Evolutionary conservation across 371 early-diverging fungal genomes (phyloP), one percentile per base, ranked within the genome.

Genomic region (Zancudomyces culisetae): DNA sequence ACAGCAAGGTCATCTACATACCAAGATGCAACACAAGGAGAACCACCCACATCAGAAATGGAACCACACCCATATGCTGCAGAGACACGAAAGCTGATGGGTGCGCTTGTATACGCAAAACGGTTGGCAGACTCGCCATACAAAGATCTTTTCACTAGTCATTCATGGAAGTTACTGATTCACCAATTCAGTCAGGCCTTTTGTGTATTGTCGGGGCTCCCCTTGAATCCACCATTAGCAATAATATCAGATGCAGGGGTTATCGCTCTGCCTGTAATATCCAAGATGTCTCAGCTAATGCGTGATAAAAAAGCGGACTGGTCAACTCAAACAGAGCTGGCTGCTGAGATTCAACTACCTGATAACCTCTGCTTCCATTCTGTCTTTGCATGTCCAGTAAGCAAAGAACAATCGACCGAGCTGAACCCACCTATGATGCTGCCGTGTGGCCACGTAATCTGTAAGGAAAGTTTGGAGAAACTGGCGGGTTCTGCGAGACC

Each of bases 341-440:
- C 95, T 0, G 74, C 81, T 1, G 93, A 92, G 57, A 79, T 93
- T 42, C 87, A 87, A 10, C 59, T 96, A 26, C 74, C 79, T 2
- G 85, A 83, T 45, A 29, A 18, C 3, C 71, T 90, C 54, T 69
- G 87, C 46, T 97, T 75, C 65, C 98, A 98, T 64, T 91, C 94
- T 35, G 79, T 93, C 8, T 98, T 98, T 74, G 84, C 85, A 3
- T 98, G 98, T 66, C 98, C 98, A 3, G 98, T 98, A 0, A 79
- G 83, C 29, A 94, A 94, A 66, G 94, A 92, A 58, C 87, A 86
- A 61, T 83, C 87, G 1, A 81, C 87, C 1, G 81, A 81, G n/a
- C 76, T 75, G 3, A 98, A 98, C 57, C 96, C 96, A 29, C 98
- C 98, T 0, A 93, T 94, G 87, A 86, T 91, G 86, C 78, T 98